Base-by-base conservation (phyloP, 805 yeast species). In the Saccharomyces kudriavzevii region DNA sequence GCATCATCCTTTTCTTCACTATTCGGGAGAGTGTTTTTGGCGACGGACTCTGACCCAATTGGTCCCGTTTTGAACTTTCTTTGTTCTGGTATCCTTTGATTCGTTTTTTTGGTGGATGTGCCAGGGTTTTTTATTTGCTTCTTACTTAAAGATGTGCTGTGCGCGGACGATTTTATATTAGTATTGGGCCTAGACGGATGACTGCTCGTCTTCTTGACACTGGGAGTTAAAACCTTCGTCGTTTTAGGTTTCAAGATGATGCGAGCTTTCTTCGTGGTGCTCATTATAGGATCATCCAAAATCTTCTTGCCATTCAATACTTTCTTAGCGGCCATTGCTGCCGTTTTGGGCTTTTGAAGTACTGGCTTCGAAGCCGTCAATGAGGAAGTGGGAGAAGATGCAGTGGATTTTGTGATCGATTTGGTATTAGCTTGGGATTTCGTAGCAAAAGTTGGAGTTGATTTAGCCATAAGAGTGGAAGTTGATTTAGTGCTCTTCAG, bases 401-500 rank as follows among this genome's bases (percentile, higher is more conserved):
- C 26, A 6, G 49, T 25, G 26, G 55, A 45, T 45, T 29, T 29
- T 9, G 14, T 45, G 13, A 11, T 31, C 10, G 30, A n/a, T 45
- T 29, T 43, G 22, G 40, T 20, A 22, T 31, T 28, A 14, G 22
- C 40, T 29, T 46, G 26, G 9, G 46, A 22, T 25, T 43, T 43
- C 4, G 53, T 14, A 10, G 35, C 40, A 31, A 40, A 43, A 5
- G 56, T 35, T 25, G 55, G 55, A 1, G 53, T 29, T 10, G 55
- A 52, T 46, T 49, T 52, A 45, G 29, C 46, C 4, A 31, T 48
- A 27, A 62, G 40, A 17, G 58, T 43, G 3, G 67, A 59, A 10
- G 64, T 52, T 20, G 67, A 63, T 35, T 51, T 61, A 13, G 61
- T 58, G 10, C 53, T 49, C 48, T 59, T 58, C 20, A 55, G 40